Evolutionary conservation across 352 stramenopile genomes (phyloP), one percentile per base, ranked within the genome.

Genomic region (Pythium aquatile): DNA sequence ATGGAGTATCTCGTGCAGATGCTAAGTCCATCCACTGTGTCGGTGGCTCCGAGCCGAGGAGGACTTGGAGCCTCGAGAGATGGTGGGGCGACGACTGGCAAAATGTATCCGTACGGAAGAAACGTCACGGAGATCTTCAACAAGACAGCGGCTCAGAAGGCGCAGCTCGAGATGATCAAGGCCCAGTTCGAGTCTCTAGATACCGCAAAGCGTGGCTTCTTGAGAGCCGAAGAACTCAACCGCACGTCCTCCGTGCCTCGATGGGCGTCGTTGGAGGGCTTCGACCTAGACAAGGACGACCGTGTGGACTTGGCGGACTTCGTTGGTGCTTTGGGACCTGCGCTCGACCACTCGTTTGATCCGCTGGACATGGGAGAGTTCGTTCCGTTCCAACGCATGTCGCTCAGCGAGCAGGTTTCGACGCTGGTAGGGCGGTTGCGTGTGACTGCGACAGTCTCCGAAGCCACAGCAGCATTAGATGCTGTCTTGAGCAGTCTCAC

Each of bases 71-170:
- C 2, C 7, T 37, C 44, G 24, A 14, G 9, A 13, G 16, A 28
- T n/a, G 9, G 28, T 16, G 26, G 17, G 0, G 30, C 37, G 24
- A 28, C 30, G 17, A 48, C 75, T 16, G 40, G 66, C 3, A 84
- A 84, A 32, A 76, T 88, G 73, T 89, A 89, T 70, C 79, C 78
- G 0, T 88, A 91, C 42, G 79, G 78, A 1, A 75, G 69, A 37
- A 91, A 83, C 42, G 74, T 70, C 0, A 13, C 82, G 11, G 80
- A 86, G 10, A 75, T 65, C 4, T 88, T 90, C 65, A 82, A 67
- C 46, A 77, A 80, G 47, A 76, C 76, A 0, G 32, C 57, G 1
- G 65, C 78, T 0, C 82, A 91, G 51, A 64, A 70, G 29, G 35
- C 30, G 1, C 82, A 91, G 24, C 52, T 89, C 0, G 66, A 74